Conservation (phyloP, 1,139 yeast genomes). For the Petasospora rhodanensis region DNA sequence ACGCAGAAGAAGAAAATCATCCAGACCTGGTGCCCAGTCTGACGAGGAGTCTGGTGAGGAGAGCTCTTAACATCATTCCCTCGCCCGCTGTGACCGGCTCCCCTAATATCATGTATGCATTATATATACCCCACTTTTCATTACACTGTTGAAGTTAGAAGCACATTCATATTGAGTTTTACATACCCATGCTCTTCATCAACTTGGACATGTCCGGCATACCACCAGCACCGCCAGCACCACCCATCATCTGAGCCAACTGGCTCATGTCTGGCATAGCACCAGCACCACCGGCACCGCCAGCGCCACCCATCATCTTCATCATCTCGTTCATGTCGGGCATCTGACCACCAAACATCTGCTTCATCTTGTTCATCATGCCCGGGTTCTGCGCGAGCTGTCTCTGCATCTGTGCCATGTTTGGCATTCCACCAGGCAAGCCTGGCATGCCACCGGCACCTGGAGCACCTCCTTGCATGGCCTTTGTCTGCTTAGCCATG, state of each 20-base stretch:
- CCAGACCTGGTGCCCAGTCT: slow-evolving; percentile 2
- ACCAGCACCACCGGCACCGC: slow-evolving; percentile 30
- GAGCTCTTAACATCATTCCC: neutral
- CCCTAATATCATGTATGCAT: too few species aligned
- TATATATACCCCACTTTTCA: too few species aligned
- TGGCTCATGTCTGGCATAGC: slow-evolving; percentile 44
- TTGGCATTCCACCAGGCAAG: slow-evolving; percentile 32
- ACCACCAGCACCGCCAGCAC: slow-evolving; percentile 33
- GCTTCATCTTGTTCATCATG: slow-evolving; percentile 55
- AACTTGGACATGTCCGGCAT: slow-evolving; percentile 47
- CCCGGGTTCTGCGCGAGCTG: slow-evolving; percentile 63
- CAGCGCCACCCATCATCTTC: slow-evolving; percentile 31
- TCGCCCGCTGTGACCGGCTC: too few species aligned
- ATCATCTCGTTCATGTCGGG: slow-evolving; percentile 47
- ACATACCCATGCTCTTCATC: too few species aligned
- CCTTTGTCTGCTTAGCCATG: slow-evolving; percentile 76
- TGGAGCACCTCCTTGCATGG: slow-evolving; percentile 43
- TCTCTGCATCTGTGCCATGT: slow-evolving; percentile 38
- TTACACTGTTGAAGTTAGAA: too few species aligned
- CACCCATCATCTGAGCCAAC: slow-evolving; percentile 55
- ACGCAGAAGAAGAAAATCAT: slow-evolving; percentile 16
- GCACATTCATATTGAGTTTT: too few species aligned
- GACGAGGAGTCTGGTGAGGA: slow-evolving; percentile 8
- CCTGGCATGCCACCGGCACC: slow-evolving; percentile 36
- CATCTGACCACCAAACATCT: slow-evolving; percentile 40